Evolutionary conservation across 768 basidiomycete genomes (phyloP), one percentile per base, ranked within the genome.

Genomic region (Paxillus involutus): DNA sequence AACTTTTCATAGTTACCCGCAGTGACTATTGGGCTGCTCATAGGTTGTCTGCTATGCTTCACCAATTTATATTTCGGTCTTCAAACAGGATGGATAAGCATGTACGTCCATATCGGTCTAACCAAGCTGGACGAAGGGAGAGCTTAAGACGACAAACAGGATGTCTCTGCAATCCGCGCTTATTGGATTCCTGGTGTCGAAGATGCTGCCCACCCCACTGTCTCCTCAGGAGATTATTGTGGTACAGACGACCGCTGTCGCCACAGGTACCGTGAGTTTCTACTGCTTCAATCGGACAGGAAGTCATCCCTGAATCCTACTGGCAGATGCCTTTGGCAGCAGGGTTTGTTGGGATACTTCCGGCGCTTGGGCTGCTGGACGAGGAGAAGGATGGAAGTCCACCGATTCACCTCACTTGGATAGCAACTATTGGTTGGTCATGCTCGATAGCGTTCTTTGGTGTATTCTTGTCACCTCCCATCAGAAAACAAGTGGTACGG

Each of bases 141-240:
- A 12, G 10, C 50, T 54, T 53, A 43, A 51, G 51, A 6, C 49
- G n/a, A 33, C n/a, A 42, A 49, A 39, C 57, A 92, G 91, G 92
- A 96, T 95, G 94, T 94, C 94, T 9, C 80, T 96, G 26, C 94
- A 98, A 65, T 95, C 94, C 0, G 91, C 95, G 11, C 79, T 98
- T 35, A 87, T 98, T 33, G 96, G 94, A 4, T 97, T 88, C 68
- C 83, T 95, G 4, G 65, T 96, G 45, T 94, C 94, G 52, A 79
- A 84, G 49, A 73, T 90, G 58, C 75, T 94, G 6, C 85, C 86
- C 1, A 77, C 71, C 3, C 88, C 88, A 0, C 80, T 95, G 32
- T 86, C 86, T n/a, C 86, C 94, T 0, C 92, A 94, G 71, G 93
- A 98, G 68, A 88, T 96, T 54, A 88, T 97, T 17, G 91, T 98